Conservation (phyloP, 305 asterid genomes). For the Andrographis paniculata region DNA sequence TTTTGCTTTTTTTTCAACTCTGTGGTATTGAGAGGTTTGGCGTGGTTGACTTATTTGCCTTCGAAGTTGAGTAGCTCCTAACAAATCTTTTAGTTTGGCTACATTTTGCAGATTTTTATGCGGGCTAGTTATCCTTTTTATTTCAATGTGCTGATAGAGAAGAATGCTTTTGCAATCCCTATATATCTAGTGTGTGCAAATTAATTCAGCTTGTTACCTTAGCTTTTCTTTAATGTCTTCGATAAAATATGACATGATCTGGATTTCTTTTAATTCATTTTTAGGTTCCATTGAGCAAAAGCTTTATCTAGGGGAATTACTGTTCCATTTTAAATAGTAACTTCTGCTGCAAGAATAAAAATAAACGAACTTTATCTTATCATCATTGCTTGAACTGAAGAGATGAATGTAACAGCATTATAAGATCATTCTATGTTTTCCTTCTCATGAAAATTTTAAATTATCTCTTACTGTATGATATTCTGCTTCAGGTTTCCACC, state of each 20-base stretch:
- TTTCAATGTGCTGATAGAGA: too few relatives aligned
- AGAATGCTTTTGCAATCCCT: not conserved
- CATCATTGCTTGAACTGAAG: constrained; percentile 6
- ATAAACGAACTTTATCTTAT: not conserved
- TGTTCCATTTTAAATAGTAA: not conserved
- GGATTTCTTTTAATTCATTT: not conserved
- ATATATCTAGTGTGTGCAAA: not conserved
- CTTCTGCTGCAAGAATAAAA: not conserved
- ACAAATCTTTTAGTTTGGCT: not conserved
- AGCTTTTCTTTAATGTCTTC: not conserved
- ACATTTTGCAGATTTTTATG: not conserved
- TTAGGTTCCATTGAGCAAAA: not conserved
- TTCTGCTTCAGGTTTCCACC: constrained; percentile 48
- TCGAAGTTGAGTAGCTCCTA: constrained; percentile 1
- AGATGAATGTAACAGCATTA: not conserved
- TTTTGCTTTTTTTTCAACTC: too few relatives aligned
- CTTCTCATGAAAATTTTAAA: not conserved
- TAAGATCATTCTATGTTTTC: constrained; percentile 4
- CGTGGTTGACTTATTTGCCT: not conserved
- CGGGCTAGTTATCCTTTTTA: too few relatives aligned
- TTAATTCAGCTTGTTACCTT: not conserved
- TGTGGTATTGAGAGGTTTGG: not conserved
- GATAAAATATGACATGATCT: constrained; percentile 1
- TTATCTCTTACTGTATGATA: not conserved
- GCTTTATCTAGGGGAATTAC: not conserved